Evolutionary conservation across 164 flowering plant genomes (phyloP).

Genomic region (Vitis vinifera): ASM3070453v1 NC_081813.1:6719501-6720000

Average conservation of each 20-base stretch:
- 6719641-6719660: constrained; percentile 1
- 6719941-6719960: too few species aligned
- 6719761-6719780: constrained; percentile 11
- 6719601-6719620: constrained; percentile 1
- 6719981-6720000: too few species aligned
- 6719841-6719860: too few species aligned
- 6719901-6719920: too few species aligned
- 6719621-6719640: constrained; percentile 4
- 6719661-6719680: not conserved
- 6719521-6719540: constrained; percentile 9
- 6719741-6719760: constrained; percentile 11
- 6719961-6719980: too few species aligned
- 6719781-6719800: too few species aligned
- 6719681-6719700: not conserved
- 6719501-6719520: constrained; percentile 4
- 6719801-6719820: too few species aligned
- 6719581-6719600: constrained; percentile 6
- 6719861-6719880: too few species aligned
- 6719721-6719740: constrained; percentile 18
- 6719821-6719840: too few species aligned
- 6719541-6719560: constrained; percentile 7
- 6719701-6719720: constrained; percentile 23
- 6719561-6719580: constrained; percentile 1
- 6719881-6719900: too few species aligned
- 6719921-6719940: too few species aligned